Conservation (phyloP, 2,329 filamentous ascomycete species). For the Rhynchosporium agropyri region DNA sequence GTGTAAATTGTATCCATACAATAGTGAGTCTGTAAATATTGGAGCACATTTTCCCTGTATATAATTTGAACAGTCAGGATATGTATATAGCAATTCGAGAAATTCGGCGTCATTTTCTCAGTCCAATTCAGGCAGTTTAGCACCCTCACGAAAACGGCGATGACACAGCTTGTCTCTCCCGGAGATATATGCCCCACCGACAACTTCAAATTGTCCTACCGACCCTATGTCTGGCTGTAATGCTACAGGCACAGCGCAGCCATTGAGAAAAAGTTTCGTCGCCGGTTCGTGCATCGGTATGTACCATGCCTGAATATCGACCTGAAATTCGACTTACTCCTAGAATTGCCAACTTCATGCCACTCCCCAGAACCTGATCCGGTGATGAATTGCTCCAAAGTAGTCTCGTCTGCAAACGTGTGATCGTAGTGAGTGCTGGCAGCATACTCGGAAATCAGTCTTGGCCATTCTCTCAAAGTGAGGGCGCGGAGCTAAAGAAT, state of each 20-base stretch:
- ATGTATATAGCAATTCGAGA: not conserved
- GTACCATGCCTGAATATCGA: not conserved
- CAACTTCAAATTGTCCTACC: not conserved
- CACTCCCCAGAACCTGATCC: constrained; percentile 3
- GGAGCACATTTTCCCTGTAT: not conserved
- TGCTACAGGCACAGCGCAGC: constrained; percentile 1
- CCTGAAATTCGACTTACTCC: constrained; percentile 3
- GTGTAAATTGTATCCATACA: not conserved
- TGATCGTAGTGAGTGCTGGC: not conserved
- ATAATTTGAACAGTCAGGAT: not conserved
- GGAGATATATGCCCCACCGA: not conserved
- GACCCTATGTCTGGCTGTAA: not conserved
- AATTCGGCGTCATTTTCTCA: not conserved
- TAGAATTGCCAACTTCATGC: constrained; percentile 6
- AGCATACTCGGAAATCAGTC: constrained; percentile 1
- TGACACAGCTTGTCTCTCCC: constrained; percentile 8
- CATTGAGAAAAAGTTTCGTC: constrained; percentile 1
- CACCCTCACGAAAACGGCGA: not conserved
- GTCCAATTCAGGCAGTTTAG: not conserved
- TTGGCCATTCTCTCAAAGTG: constrained; percentile 19
- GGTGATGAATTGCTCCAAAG: not conserved
- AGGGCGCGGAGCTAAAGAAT: not conserved
- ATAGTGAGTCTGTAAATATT: not conserved
- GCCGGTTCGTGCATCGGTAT: not conserved
- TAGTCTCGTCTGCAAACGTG: not conserved